These are phyloP conservation scores for Nephelium lappaceum DNA, from an alignment of 345 rosid species.

Conservation along the genomic window DNA sequence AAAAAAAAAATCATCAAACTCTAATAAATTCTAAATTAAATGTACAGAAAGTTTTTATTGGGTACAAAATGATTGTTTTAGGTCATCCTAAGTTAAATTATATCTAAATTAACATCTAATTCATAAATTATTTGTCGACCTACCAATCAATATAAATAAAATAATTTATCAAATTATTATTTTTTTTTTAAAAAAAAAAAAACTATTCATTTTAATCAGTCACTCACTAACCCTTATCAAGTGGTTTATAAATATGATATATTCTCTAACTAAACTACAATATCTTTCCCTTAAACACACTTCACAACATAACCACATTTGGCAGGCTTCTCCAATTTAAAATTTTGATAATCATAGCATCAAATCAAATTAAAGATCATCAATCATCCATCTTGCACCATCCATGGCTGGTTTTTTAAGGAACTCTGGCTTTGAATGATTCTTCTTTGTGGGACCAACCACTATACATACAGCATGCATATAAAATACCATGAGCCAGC, in stretches of 20 bases:
- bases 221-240: neutral
- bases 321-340: neutral
- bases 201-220: no score
- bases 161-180: no score
- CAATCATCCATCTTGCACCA: conserved; percentile 25
- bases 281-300: neutral
- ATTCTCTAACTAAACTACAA: neutral
- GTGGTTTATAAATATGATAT: neutral
- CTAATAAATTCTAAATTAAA: no score
- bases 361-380: neutral
- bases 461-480: neutral
- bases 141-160: no score
- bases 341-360: conserved; percentile 11
- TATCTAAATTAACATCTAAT: no score
- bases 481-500: neutral
- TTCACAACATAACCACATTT: conserved; percentile 5
- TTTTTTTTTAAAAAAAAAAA: no score
- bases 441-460: conserved; percentile 25
- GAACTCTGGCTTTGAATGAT: conserved; percentile 32
- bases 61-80: no score
- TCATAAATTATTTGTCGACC: no score
- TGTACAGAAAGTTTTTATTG: no score
- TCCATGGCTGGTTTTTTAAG: conserved; percentile 28
- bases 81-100: no score
- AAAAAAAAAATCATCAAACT: no score